Evolutionary conservation across 2,329 filamentous ascomycete genomes (phyloP), one percentile per base, ranked within the genome.

Genomic region (Paracorniculantispora psalliotae): DNA sequence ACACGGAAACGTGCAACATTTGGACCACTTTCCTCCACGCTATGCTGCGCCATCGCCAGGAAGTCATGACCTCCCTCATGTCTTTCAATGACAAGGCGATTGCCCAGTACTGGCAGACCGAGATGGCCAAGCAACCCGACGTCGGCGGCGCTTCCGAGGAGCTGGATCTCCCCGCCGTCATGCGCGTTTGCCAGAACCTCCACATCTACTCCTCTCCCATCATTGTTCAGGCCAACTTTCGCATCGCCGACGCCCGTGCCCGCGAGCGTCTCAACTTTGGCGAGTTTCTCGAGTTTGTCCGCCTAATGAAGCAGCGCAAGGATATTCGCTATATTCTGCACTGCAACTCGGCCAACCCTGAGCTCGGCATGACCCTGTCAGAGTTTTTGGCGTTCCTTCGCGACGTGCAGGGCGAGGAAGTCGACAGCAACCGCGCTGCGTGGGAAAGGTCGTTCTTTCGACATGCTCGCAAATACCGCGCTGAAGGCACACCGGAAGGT

Each of bases 161-260:
- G 57, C 85, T 97, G 55, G 87, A 93, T 65, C 84, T 96, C 57
- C 79, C 81, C 17, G 90, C 89, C 12, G 88, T 96, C 30, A 88
- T 92, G 69, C 86, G 87, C 61, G 81, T 97, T 15, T 97, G 94
- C 75, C 89, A 89, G 61, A 92, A 88, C 67, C 79, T 97, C 49
- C 92, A 97, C 71, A 96, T 99, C 67, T 92, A 97, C 72, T 91
- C 90, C 67, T 89, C 91, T 2, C 85, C 87, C 61, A 82, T 84
- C 57, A 87, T 89, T 48, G 78, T 97, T 4, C 85, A 84, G 58
- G 79, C 81, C 33, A 90, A 89, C 66, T 97, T 97, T 67, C 79
- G 83, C 59, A 81, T 84, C 61, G 90, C 89, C 6, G 90, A 93
- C 67, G 76, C 77, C n/a, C 80, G 81, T 25, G 75, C 77, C 53